Percentiles rank a stretch among this genome's conserved stretches.
Conservation (phyloP, 2,329 filamentous ascomycete genomes). For the Talaromyces sp. region DNA sequence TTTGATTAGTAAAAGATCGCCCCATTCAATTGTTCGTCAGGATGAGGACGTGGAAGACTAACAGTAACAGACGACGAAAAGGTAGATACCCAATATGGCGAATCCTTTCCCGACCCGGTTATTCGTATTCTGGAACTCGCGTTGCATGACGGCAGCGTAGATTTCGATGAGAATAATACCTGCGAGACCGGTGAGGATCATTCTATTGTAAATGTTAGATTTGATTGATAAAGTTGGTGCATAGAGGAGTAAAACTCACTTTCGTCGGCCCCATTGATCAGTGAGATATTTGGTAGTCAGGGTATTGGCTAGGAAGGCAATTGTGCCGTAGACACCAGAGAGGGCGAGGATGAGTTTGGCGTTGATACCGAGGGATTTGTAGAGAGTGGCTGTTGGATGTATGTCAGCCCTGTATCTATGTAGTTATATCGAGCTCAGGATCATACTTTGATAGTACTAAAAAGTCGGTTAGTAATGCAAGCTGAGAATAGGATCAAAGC, state of each 20-base stretch:
- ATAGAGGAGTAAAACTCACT: constrained; percentile 31
- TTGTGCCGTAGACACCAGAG: constrained; percentile 54
- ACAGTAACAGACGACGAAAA: constrained; percentile 58
- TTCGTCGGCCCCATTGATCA: constrained; percentile 59
- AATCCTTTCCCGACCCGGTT: constrained; percentile 59
- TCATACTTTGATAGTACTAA: constrained; percentile 35
- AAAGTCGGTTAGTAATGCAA: not conserved
- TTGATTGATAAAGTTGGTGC: not conserved
- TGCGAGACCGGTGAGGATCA: constrained; percentile 54
- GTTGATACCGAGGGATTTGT: constrained; percentile 53
- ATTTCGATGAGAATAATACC: constrained; percentile 57
- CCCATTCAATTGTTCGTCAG: not conserved
- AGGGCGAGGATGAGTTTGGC: constrained; percentile 52
- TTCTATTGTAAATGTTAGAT: constrained; percentile 33
- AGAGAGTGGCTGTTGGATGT: constrained; percentile 47
- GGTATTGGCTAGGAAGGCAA: constrained; percentile 51
- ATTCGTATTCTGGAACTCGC: constrained; percentile 53
- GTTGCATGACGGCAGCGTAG: constrained; percentile 59
- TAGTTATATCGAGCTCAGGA: not conserved
- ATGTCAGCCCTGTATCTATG: not conserved
- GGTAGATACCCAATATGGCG: constrained; percentile 57
- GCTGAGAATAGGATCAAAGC: not conserved
- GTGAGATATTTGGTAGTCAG: constrained; percentile 53
- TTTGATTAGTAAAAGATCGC: not conserved
- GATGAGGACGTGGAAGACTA: constrained; percentile 19